Evolutionary conservation across 2,329 filamentous ascomycete species (phyloP), one percentile per base, ranked within the genome.

Genomic region (Fusarium pilosicola): DNA sequence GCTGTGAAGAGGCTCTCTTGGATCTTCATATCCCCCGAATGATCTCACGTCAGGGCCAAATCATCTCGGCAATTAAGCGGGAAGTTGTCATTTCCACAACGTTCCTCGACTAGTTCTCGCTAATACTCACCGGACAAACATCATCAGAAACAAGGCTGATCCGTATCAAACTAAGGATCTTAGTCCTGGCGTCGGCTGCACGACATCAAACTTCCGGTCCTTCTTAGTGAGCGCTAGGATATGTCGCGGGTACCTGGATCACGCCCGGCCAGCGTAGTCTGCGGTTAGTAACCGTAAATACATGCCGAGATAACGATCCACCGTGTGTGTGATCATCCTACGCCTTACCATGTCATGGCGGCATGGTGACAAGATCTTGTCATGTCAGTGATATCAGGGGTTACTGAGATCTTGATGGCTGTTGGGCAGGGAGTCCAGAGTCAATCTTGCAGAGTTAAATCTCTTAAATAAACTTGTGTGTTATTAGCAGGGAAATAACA

Each of bases 111-210:
- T 62, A 64, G 44, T 17, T 44, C 44, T 17, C 28, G 36, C 51
- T 67, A 61, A 22, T 41, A 51, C 2, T 26, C 26, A 12, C 46
- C 34, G 39, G 59, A 32, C 15, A 48, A 32, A 62, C 41, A 32
- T 48, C 48, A 30, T 41, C 56, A 38, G 63, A 59, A 46, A 71
- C 68, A 74, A 46, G 61, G 60, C 36, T 72, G 48, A 51, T 65
- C 68, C 15, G 26, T 60, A 56, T 52, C 22, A 54, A 57, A 59
- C 70, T 74, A 72, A 39, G 38, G 22, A 65, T 54, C 38, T 60
- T 69, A 72, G 68, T 57, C 44, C 54, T 56, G 36, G 38, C 48
- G 32, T 52, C 68, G 59, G 63, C 72, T 74, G 71, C 71, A 74
- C 68, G 56, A 74, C 71, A 74, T 74, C 67, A 48, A 15, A 56